Conservation (phyloP, 2,329 filamentous ascomycete genomes). For the Trichophyton rubrum region DNA sequence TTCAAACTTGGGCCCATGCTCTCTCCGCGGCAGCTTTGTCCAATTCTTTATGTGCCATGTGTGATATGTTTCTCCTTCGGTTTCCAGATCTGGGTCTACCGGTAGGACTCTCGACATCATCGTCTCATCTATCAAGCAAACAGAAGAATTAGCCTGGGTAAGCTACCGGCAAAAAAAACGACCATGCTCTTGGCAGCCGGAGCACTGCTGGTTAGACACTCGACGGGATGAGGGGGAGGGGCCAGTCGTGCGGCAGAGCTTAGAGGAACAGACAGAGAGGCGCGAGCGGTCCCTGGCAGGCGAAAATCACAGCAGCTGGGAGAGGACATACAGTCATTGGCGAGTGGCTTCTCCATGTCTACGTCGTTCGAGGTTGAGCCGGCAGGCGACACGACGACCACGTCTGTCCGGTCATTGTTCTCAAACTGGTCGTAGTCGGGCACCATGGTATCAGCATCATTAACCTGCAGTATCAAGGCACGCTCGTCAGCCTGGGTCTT, state of each 20-base stretch:
- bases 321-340: constrained; percentile 43
- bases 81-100: constrained; percentile 65
- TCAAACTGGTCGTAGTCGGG: constrained; percentile 43
- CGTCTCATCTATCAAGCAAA: constrained; percentile 50
- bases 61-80: constrained; percentile 59
- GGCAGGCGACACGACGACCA: constrained; percentile 50
- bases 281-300: neutral
- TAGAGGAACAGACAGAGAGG: neutral
- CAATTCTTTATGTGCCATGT: constrained; percentile 87
- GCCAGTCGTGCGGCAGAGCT: neutral
- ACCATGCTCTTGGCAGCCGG: neutral
- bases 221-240: neutral
- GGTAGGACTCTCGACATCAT: constrained; percentile 73
- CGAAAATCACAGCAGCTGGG: constrained; percentile 7
- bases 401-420: constrained; percentile 49
- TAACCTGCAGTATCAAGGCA: constrained; percentile 31
- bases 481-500: constrained; percentile 14
- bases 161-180: neutral
- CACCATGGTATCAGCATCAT: constrained; percentile 50
- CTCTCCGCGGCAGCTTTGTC: constrained; percentile 61
- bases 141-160: neutral
- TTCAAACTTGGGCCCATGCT: constrained; percentile 78
- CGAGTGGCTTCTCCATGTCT: constrained; percentile 42
- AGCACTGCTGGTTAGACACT: neutral
- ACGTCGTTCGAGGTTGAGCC: constrained; percentile 43